phyloP scores from a whole-genome alignment of 768 basidiomycete genomes.

The Termitomyces sp. region DNA sequence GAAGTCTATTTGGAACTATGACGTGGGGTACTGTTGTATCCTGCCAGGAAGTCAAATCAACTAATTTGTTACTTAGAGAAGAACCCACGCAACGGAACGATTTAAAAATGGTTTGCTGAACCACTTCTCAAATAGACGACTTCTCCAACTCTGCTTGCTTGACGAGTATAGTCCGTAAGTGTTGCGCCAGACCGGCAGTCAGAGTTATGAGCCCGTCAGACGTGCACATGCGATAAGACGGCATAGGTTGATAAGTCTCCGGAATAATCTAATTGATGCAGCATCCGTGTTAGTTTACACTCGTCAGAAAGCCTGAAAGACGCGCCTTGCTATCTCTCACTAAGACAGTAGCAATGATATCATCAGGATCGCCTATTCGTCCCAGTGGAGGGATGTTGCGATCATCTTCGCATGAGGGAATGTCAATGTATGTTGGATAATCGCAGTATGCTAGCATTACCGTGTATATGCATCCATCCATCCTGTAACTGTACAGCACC shows the following conservation, averaged over 20 bases:
- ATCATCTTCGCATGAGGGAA: conserved; percentile 38
- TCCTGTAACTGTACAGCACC: conserved; percentile 58
- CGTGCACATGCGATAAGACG: conserved; percentile 77
- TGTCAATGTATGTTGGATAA: neutral
- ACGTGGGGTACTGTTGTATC: too few relatives aligned
- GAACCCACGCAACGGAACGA: neutral
- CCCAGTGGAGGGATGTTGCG: conserved; percentile 72
- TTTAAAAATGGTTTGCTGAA: neutral
- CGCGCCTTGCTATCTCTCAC: conserved; percentile 64
- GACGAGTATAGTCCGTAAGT: conserved; percentile 36
- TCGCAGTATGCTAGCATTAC: conserved; percentile 18
- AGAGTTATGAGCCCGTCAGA: conserved; percentile 64
- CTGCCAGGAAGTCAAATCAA: neutral
- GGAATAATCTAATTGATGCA: conserved; percentile 42
- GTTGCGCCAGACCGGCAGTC: conserved; percentile 56
- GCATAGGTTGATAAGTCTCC: conserved; percentile 81
- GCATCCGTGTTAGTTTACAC: neutral
- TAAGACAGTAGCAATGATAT: conserved; percentile 73
- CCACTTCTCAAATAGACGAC: neutral
- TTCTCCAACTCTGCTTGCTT: conserved; percentile 24
- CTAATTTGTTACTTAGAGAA: neutral
- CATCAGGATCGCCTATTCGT: conserved; percentile 77
- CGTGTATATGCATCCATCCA: conserved; percentile 89
- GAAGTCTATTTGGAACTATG: neutral
- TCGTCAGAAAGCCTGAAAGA: neutral